A percentile compares a stretch with the other conserved stretches of the same genome.
phyloP scores from a whole-genome alignment of 1,139 yeast species.

The Pichia inconspicua region DNA sequence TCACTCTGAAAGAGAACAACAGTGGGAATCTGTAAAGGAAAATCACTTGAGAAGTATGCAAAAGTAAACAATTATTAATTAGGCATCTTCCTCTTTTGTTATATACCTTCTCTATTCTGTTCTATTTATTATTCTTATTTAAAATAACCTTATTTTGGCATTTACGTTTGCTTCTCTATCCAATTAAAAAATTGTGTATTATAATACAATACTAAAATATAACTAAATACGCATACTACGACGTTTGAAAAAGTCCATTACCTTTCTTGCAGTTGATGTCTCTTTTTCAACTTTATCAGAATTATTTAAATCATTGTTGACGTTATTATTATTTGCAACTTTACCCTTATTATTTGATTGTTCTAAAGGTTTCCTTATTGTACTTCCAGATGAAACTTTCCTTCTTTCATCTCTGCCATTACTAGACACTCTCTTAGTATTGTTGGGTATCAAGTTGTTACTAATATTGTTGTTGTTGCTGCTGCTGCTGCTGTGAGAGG shows the following conservation, averaged over 20 bases:
- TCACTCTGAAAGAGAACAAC: constrained; percentile 39
- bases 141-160: not conserved
- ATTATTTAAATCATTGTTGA: constrained; percentile 7
- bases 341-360: constrained; percentile 27
- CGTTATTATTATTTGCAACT: not conserved
- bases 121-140: constrained; percentile 2
- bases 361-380: constrained; percentile 33
- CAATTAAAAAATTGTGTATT: not conserved
- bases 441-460: not conserved
- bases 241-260: constrained; percentile 74
- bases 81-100: not conserved
- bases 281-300: constrained; percentile 31
- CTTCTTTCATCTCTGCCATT: not conserved
- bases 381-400: not conserved
- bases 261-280: constrained; percentile 68
- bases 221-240: constrained; percentile 45
- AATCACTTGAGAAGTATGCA: constrained; percentile 42
- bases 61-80: constrained; percentile 13
- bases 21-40: constrained; percentile 50
- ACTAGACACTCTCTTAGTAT: constrained; percentile 3
- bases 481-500: not conserved
- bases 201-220: not conserved
- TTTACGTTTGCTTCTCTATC: too few species aligned
- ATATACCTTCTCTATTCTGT: not conserved
- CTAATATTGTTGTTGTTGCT: not conserved